Evolutionary conservation across 768 basidiomycete genomes (phyloP).

Genomic region (Mycena venus): DNA sequence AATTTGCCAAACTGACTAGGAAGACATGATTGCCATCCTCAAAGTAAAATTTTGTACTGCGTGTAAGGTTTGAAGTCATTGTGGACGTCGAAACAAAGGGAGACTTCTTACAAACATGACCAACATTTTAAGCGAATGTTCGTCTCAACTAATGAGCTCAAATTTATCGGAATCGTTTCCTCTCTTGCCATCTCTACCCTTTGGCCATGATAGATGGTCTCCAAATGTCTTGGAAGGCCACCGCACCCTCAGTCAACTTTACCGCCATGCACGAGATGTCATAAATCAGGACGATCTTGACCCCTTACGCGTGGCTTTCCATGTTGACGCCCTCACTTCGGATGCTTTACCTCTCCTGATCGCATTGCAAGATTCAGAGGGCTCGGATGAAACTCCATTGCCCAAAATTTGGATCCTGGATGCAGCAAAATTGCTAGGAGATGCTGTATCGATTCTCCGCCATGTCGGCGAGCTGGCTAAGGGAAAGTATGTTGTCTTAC

Average conservation of each 20-base stretch:
- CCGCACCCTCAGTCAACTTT: background rate
- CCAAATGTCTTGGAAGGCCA: background rate
- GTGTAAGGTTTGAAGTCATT: background rate
- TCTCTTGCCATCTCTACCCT: background rate
- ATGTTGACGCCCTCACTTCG: too few relatives aligned
- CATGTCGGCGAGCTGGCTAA: background rate
- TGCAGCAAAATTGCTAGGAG: too few relatives aligned
- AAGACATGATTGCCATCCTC: background rate
- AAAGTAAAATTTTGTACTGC: too few relatives aligned
- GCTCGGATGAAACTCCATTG: too few relatives aligned
- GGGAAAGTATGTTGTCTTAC: background rate
- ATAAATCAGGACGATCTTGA: too few relatives aligned
- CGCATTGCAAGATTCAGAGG: too few relatives aligned
- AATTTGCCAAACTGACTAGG: background rate
- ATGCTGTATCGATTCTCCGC: background rate
- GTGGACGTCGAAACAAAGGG: background rate
- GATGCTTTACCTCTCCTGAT: too few relatives aligned
- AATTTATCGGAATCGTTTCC: background rate
- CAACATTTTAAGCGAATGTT: too few relatives aligned
- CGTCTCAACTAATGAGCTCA: too few relatives aligned
- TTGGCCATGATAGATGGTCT: background rate
- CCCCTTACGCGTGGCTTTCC: too few relatives aligned
- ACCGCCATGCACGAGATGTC: too few relatives aligned
- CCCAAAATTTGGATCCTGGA: too few relatives aligned
- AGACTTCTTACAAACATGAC: background rate